These are phyloP conservation scores for Rhizophagus sp. DNA, from an alignment of 192 early-diverging fungal genomes.

Conservation along the genomic window DNA sequence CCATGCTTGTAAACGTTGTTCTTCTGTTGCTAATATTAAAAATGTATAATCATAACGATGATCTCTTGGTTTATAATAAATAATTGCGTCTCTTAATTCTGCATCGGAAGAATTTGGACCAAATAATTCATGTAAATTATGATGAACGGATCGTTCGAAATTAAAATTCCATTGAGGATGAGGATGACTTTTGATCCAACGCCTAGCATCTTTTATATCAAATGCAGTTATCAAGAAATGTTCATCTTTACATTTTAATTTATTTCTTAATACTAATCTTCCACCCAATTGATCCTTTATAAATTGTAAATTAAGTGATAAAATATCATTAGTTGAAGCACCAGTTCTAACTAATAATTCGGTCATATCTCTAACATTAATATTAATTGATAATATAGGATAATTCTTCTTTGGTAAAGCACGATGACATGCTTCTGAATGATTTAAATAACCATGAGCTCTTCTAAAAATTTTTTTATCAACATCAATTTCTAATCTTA, in stretches of 20 bases:
- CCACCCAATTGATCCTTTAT: background rate
- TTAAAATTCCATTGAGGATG: background rate
- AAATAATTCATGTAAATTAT: constrained; percentile 1
- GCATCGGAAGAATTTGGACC: background rate
- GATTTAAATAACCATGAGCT: constrained; percentile 2
- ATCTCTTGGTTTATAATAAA: background rate
- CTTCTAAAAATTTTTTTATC: background rate
- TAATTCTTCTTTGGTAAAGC: constrained; percentile 5
- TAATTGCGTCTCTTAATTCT: background rate
- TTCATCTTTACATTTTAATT: background rate
- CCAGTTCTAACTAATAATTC: background rate
- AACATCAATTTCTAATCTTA: background rate
- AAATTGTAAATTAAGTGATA: background rate
- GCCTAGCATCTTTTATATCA: constrained; percentile 15
- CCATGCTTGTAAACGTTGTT: background rate
- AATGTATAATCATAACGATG: background rate
- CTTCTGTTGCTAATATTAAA: constrained; percentile 1
- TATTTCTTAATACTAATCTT: background rate
- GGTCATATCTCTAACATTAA: background rate
- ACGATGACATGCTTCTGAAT: constrained; percentile 11
- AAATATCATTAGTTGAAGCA: constrained; percentile 11
- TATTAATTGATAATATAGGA: background rate
- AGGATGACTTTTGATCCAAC: constrained; percentile 4
- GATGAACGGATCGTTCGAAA: background rate
- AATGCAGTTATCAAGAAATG: background rate